Conservation (phyloP, 257 asterid species). For the Leonotis leonurus region DNA sequence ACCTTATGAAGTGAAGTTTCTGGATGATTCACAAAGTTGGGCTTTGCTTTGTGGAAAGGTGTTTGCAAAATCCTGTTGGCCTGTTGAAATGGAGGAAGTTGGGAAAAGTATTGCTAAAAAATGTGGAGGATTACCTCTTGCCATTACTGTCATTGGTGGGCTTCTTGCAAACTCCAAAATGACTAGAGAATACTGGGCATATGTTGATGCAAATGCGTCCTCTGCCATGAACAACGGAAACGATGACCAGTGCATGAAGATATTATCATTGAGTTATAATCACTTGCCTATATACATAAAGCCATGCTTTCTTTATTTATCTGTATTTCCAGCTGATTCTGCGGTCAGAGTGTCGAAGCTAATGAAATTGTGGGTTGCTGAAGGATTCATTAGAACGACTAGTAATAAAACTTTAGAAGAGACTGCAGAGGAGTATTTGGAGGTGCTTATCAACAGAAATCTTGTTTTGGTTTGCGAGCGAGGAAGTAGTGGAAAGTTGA, state of each 20-base stretch:
- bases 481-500: slow-evolving; percentile 2
- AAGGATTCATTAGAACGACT: slow-evolving; percentile 12
- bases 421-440: slow-evolving; percentile 11
- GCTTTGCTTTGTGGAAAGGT: slow-evolving; percentile 4
- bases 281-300: slow-evolving; percentile 23
- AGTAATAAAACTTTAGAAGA: slow-evolving; percentile 18
- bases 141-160: slow-evolving; percentile 24
- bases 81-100: slow-evolving; percentile 18
- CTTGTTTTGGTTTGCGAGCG: slow-evolving; percentile 2
- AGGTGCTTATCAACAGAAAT: slow-evolving; percentile 21
- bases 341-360: background rate
- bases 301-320: slow-evolving; percentile 23
- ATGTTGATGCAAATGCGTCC: slow-evolving; percentile 4
- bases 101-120: slow-evolving; percentile 20
- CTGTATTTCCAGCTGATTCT: slow-evolving; percentile 14
- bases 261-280: slow-evolving; percentile 21
- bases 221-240: slow-evolving; percentile 4
- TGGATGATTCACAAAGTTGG: slow-evolving; percentile 21
- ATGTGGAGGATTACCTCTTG: slow-evolving; percentile 29
- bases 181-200: slow-evolving; percentile 18
- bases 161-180: slow-evolving; percentile 17
- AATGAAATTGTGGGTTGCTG: slow-evolving; percentile 22
- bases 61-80: slow-evolving; percentile 2
- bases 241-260: slow-evolving; percentile 11
- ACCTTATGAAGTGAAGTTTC: slow-evolving; percentile 13